phyloP scores from a whole-genome alignment of 352 stramenopile species.

The Heterotrichella gracilis region DNA sequence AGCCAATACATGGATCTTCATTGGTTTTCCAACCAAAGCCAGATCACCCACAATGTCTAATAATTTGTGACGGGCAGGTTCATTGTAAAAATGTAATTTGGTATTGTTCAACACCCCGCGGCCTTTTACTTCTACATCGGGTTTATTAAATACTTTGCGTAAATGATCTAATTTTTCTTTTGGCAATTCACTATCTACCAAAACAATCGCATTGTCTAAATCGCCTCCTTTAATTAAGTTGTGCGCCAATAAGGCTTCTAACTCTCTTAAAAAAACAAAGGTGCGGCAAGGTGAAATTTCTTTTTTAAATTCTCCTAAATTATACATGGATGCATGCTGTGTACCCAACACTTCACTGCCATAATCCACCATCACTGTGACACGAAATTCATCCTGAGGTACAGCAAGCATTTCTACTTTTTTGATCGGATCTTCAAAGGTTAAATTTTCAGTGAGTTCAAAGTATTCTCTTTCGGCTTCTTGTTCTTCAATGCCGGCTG shows the following conservation, averaged over 20 bases:
- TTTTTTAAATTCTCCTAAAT: background rate
- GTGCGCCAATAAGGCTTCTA: background rate
- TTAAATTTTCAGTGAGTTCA: background rate
- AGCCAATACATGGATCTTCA: slow-evolving; percentile 1
- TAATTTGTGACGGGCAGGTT: background rate
- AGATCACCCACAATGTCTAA: background rate
- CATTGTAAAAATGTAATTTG: slow-evolving; percentile 9
- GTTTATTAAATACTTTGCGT: background rate
- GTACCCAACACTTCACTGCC: background rate
- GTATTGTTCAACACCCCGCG: background rate
- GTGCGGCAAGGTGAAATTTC: background rate
- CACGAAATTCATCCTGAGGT: background rate
- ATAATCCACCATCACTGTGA: background rate
- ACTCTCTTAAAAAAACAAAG: slow-evolving; percentile 2
- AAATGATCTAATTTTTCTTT: slow-evolving; percentile 6
- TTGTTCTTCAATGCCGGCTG: background rate
- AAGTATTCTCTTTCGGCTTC: background rate
- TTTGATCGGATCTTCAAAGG: background rate
- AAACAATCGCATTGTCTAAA: background rate
- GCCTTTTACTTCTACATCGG: background rate
- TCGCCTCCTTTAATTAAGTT: background rate
- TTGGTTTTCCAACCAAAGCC: background rate
- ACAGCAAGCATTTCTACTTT: background rate
- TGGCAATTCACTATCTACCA: background rate
- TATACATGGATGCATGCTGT: background rate